Evolutionary conservation across 495 filamentous ascomycete genomes (phyloP).

Genomic region (Penicillium angulare): DNA sequence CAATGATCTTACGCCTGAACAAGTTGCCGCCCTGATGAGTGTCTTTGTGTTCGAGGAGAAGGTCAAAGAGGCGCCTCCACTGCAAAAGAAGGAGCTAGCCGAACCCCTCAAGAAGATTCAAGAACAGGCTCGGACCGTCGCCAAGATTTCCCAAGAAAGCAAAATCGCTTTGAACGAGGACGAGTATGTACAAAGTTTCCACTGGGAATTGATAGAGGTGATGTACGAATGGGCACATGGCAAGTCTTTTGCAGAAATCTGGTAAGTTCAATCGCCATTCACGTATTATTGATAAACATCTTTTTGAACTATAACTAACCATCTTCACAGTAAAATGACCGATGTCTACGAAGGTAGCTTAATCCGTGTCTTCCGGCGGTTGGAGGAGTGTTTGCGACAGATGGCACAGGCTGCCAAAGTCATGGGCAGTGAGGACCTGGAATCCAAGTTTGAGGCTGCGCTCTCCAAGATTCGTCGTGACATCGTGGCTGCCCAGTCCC

Average conservation of each 20-base stretch:
- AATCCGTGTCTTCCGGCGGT: slow-evolving; percentile 90
- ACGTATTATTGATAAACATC: background rate
- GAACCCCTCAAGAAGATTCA: slow-evolving; percentile 86
- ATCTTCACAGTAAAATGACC: slow-evolving; percentile 79
- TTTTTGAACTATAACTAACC: slow-evolving; percentile 1
- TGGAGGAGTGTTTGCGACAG: slow-evolving; percentile 94
- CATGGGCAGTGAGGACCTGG: slow-evolving; percentile 94
- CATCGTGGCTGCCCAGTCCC: slow-evolving; percentile 87
- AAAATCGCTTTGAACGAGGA: slow-evolving; percentile 90
- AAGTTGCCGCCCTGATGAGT: slow-evolving; percentile 79
- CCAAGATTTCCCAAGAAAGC: slow-evolving; percentile 89
- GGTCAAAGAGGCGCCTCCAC: slow-evolving; percentile 61
- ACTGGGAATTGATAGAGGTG: slow-evolving; percentile 93
- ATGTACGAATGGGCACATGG: slow-evolving; percentile 93
- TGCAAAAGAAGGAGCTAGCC: slow-evolving; percentile 73
- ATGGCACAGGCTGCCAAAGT: slow-evolving; percentile 96
- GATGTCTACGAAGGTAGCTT: slow-evolving; percentile 95
- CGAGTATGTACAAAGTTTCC: slow-evolving; percentile 84
- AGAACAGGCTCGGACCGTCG: slow-evolving; percentile 76
- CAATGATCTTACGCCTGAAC: slow-evolving; percentile 87
- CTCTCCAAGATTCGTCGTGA: slow-evolving; percentile 83
- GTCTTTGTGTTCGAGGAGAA: slow-evolving; percentile 98
- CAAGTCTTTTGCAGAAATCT: slow-evolving; percentile 89
- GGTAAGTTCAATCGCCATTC: slow-evolving; percentile 54
- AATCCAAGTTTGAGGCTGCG: slow-evolving; percentile 81